Conservation (phyloP, 2,329 filamentous ascomycete genomes). For the Epichloe sp. region DNA sequence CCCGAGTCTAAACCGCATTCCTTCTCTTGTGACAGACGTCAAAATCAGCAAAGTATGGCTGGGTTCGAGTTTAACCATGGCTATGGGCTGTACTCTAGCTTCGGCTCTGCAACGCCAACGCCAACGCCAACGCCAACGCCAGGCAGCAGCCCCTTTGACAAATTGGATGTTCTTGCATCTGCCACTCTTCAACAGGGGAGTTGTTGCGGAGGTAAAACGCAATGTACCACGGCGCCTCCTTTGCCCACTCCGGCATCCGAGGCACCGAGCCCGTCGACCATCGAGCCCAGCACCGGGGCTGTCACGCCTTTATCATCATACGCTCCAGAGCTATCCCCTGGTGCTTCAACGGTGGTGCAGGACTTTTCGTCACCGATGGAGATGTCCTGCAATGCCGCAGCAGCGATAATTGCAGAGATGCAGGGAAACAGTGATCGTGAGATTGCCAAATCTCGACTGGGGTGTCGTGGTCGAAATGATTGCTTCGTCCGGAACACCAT, state of each 20-base stretch:
- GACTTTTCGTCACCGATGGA: constrained; percentile 16
- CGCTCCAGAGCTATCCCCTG: constrained; percentile 6
- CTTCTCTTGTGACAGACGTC: not conserved
- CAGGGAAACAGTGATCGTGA: constrained; percentile 19
- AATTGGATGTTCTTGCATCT: constrained; percentile 25
- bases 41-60: not conserved
- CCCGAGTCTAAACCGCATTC: not conserved
- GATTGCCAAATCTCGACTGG: constrained; percentile 16
- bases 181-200: constrained; percentile 20
- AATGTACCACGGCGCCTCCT: constrained; percentile 8
- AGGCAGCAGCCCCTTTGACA: constrained; percentile 17
- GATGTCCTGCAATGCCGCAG: constrained; percentile 23
- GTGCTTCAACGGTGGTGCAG: constrained; percentile 2
- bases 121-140: not conserved
- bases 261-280: constrained; percentile 11
- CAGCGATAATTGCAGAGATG: constrained; percentile 26
- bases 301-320: constrained; percentile 10
- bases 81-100: not conserved
- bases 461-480: constrained; percentile 14
- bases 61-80: not conserved
- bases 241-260: constrained; percentile 11
- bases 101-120: not conserved
- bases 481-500: constrained; percentile 23
- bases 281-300: constrained; percentile 11
- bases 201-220: constrained; percentile 12